phyloP scores from a whole-genome alignment of 2,329 filamentous ascomycete genomes.

The Aaosphaeria pasadenensis region DNA sequence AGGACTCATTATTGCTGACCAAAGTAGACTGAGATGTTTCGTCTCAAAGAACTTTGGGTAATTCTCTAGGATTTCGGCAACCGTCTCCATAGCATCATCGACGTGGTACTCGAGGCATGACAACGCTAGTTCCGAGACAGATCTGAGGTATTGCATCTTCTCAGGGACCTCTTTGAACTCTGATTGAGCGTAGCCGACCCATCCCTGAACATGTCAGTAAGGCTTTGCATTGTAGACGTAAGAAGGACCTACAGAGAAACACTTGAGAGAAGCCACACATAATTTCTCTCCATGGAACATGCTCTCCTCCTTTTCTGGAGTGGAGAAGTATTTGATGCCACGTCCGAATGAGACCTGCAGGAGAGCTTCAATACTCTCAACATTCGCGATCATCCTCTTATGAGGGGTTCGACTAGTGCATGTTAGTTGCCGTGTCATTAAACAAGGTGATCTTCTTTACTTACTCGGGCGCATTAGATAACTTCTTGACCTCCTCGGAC shows the following conservation, averaged over 20 bases:
- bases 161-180: conserved; percentile 57
- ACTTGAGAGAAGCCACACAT: conserved; percentile 29
- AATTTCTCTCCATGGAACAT: conserved; percentile 30
- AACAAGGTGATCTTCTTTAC: conserved; percentile 2
- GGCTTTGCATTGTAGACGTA: background rate
- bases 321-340: conserved; percentile 31
- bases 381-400: conserved; percentile 51
- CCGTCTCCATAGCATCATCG: conserved; percentile 36
- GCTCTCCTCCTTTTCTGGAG: conserved; percentile 15
- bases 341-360: conserved; percentile 42
- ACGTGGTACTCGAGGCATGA: conserved; percentile 59
- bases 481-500: conserved; percentile 66
- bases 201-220: conserved; percentile 52
- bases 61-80: conserved; percentile 34
- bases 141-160: conserved; percentile 58
- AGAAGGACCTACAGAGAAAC: conserved; percentile 27
- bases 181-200: conserved; percentile 71
- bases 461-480: conserved; percentile 58
- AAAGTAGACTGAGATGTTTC: conserved; percentile 30
- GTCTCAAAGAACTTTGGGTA: conserved; percentile 33
- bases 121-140: conserved; percentile 59
- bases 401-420: conserved; percentile 45
- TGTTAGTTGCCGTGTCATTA: background rate
- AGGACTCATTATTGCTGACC: conserved; percentile 29
- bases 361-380: conserved; percentile 49